Evolutionary conservation across 2,329 filamentous ascomycete genomes (phyloP), one percentile per base, ranked within the genome.

Genomic region (Thelonectria discophora): DNA sequence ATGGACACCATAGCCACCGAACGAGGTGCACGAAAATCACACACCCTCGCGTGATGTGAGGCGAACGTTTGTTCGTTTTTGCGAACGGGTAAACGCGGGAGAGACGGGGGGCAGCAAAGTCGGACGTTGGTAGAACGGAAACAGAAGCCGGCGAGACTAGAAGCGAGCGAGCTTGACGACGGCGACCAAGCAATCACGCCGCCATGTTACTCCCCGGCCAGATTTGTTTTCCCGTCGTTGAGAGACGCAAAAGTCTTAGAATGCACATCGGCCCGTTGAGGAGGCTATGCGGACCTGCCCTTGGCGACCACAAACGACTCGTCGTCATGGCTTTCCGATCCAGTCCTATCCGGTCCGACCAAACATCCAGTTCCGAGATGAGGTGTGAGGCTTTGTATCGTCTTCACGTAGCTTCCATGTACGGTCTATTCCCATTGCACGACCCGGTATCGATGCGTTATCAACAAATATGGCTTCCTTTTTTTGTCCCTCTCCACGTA

Each of bases 391-490:
- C 34, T 37, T 34, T 49, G 32, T 51, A 32, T 61, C 53, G 55
- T 60, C 46, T 49, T 61, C 40, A 51, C 47, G 52, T 37, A 37
- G 12, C 56, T 55, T 47, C 51, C 52, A 47, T 18, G 67, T 57
- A 63, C 67, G 61, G 43, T 70, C 59, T 66, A 70, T 65, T 50
- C 55, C 27, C 49, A 54, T 47, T 64, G 61, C 62, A 57, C 50
- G 55, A 60, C 51, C 50, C 63, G 60, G 62, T 70, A 67, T 67
- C 67, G 64, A 69, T 65, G 20, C 15, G 20, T 47, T 34, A 64
- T 64, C 61, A 66, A 63, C 64, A 62, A 57, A 58, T 53, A 49
- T 50, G 55, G 55, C 53, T 50, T 37, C 60, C 55, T 48, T 24
- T 64, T 64, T 64, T 57, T 62, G 3, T 24, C 21, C 55, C 60